These are phyloP conservation scores for Panaeolus papilionaceus DNA, from an alignment of 768 basidiomycete species.

Conservation along the genomic window DNA sequence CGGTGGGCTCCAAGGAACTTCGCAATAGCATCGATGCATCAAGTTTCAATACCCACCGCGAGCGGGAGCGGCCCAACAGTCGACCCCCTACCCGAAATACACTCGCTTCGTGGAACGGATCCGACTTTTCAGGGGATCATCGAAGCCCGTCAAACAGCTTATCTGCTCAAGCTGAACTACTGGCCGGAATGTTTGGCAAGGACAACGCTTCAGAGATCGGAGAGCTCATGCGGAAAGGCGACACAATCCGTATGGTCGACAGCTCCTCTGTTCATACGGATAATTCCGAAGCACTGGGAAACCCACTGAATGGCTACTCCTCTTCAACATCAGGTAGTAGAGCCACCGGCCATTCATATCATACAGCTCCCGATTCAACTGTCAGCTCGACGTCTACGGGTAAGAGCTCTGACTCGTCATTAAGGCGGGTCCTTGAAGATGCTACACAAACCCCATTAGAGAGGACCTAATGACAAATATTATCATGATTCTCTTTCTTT, in stretches of 20 bases:
- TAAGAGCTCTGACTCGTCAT: not conserved
- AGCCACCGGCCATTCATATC: slow-evolving; percentile 20
- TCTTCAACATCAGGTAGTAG: slow-evolving; percentile 21
- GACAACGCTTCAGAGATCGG: slow-evolving; percentile 30
- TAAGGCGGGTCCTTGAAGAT: not conserved
- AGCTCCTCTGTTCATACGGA: slow-evolving; percentile 22
- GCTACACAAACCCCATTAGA: slow-evolving; percentile 3
- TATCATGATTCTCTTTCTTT: not conserved
- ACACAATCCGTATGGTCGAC: slow-evolving; percentile 35
- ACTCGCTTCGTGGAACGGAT: slow-evolving; percentile 35
- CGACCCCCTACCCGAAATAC: slow-evolving; percentile 47
- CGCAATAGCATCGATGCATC: slow-evolving; percentile 35
- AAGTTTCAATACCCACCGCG: slow-evolving; percentile 28
- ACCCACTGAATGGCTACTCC: slow-evolving; percentile 6
- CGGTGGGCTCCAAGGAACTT: slow-evolving; percentile 70
- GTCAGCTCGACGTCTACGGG: not conserved
- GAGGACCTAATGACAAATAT: not conserved
- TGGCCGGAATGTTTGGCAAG: slow-evolving; percentile 31
- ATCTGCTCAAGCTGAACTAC: slow-evolving; percentile 37
- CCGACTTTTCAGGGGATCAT: slow-evolving; percentile 33
- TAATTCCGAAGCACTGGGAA: slow-evolving; percentile 23
- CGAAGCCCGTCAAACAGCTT: slow-evolving; percentile 44
- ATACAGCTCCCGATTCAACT: slow-evolving; percentile 19
- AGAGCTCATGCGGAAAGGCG: slow-evolving; percentile 37
- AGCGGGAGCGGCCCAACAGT: slow-evolving; percentile 32